A percentile compares a stretch with the other conserved stretches of the same genome.
phyloP scores from a whole-genome alignment of 2,329 filamentous ascomycete species.

The Sclerotinia minor region DNA sequence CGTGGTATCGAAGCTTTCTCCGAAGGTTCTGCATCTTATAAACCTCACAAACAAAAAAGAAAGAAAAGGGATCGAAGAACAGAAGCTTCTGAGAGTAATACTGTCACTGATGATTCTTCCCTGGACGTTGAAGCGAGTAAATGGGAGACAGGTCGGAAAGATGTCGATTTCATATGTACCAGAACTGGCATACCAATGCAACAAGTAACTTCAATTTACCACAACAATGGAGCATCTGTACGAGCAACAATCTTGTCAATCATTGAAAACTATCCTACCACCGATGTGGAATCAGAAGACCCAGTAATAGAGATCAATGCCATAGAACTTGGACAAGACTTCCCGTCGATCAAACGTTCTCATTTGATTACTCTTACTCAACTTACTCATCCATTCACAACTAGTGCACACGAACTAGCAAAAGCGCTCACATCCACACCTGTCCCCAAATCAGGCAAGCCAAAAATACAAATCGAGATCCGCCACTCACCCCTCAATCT shows the following conservation, averaged over 20 bases:
- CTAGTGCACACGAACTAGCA: conserved; percentile 60
- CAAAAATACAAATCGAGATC: conserved; percentile 38
- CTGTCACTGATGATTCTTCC: conserved; percentile 6
- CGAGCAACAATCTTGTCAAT: conserved; percentile 56
- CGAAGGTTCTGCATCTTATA: conserved; percentile 45
- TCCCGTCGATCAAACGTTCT: conserved; percentile 50
- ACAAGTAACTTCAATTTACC: conserved; percentile 57
- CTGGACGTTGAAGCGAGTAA: conserved; percentile 46
- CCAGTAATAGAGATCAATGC: conserved; percentile 51
- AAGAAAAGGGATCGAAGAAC: conserved; percentile 40
- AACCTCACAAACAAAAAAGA: conserved; percentile 44
- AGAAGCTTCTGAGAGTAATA: conserved; percentile 35
- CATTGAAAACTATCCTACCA: conserved; percentile 35
- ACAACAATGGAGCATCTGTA: conserved; percentile 58
- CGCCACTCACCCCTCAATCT: conserved; percentile 36
- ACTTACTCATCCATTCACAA: conserved; percentile 57
- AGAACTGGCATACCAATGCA: conserved; percentile 50
- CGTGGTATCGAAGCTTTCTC: conserved; percentile 86
- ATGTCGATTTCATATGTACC: conserved; percentile 61
- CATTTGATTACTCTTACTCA: conserved; percentile 55
- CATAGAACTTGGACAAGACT: conserved; percentile 55
- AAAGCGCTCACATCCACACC: conserved; percentile 48
- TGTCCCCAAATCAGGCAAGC: conserved; percentile 19
- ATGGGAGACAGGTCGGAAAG: conserved; percentile 57
- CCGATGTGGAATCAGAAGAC: conserved; percentile 46